Base-by-base conservation (phyloP, 306 rosid genomes). In the Hippophae gyantsensis region DNA sequence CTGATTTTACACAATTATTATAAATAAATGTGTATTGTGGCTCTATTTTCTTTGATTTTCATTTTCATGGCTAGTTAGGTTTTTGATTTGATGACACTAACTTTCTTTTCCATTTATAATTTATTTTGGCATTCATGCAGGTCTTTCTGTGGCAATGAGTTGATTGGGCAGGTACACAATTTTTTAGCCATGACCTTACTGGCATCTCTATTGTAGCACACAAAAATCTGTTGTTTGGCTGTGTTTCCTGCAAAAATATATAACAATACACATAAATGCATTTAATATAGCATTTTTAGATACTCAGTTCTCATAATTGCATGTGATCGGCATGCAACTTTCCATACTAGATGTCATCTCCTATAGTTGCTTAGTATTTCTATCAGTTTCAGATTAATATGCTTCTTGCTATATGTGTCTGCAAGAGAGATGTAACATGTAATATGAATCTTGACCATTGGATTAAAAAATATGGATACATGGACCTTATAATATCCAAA, bases 151-250 rank as follows among this genome's bases (percentile, higher is more conserved):
- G 95, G 93, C 65, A 85, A 67, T 48, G 99, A 87, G 62, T 71
- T 84, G 67, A 69, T 70, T 42, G 94, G 87, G 26, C 95, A 85
- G 93, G 99, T 92, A 77, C 38, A 51, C 66, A 3, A 61, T 45
- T 61, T 18, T 64, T 80, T 71, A 71, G 66, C 49, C 46, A 14
- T 44, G 44, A 25, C 23, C 61, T 38, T 62, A 54, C 65, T 45
- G 46, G 54, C 56, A 38, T 63, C 65, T 55, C 32, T 50, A 7
- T 45, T 10, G 27, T 23, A 56, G 18, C 62, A 44, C 48, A 53
- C 8, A 52, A 32, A 25, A 49, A 6, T 49, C 12, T 49, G 7
- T 14, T 13, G 23, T 49, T 8, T 49, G 53, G 6, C 8, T 49
- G 53, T 6, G 26, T 12, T 2, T 49, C 1, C 12, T 12, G 53